Base-by-base conservation (phyloP, 495 filamentous ascomycete species). In the Aspergillus wentii region DNA sequence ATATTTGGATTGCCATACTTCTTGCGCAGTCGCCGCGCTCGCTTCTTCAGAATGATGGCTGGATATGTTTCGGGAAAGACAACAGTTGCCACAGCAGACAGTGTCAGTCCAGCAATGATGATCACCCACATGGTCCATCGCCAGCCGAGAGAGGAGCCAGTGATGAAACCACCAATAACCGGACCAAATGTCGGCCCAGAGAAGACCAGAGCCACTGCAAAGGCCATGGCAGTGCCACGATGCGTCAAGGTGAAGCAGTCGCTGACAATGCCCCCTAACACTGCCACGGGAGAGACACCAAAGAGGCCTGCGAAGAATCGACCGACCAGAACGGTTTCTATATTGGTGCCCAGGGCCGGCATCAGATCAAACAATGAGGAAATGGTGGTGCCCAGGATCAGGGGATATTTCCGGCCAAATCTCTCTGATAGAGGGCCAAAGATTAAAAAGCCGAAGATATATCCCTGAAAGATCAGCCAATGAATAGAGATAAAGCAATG, bases 11-110 rank as follows among this genome's bases (percentile, higher is more conserved):
- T 80, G 15, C 74, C 76, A 5, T 75, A 80, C 41, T 75, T 57
- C 51, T 74, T 73, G 13, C 75, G 61, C 4, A 82, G 51, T 13
- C 54, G 57, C 3, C 23, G 36, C 0, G 75, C 68, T 51, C 74
- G 78, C 15, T 58, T 54, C 43, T 69, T 62, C 14, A 85, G 72
- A 17, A 84, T 51, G 26, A 69, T 59, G 2, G 76, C 75, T 4
- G 71, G 62, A 49, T 81, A 82, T 2, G 81, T 79, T 54, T 85
- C 81, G 74, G 56, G 44, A 73, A 47, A 33, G 71, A 49, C 9
- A 65, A 25, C n/a, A n/a, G n/a, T n/a, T 17, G 30, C 38, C 17
- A 17, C n/a, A 37, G 31, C n/a, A 18, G 20, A 23, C 6, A 39
- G 29, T 14, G 22, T 22, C 27, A 33, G 35, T 2, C 41, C 34